phyloP scores from a whole-genome alignment of 441 rosid genomes.

The Pelargonium myrrhifolium region DNA sequence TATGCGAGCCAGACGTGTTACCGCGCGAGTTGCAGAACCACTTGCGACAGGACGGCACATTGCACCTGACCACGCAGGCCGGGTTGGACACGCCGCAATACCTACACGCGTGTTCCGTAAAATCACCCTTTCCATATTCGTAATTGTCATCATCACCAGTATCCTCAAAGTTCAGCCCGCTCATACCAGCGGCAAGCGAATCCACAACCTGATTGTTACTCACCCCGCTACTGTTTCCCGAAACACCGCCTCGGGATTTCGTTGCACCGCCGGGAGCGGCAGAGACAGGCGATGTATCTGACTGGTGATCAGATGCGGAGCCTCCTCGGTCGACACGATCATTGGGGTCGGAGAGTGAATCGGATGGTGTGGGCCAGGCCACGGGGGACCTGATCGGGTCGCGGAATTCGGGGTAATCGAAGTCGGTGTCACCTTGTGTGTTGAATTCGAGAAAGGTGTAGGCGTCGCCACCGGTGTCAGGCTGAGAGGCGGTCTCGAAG shows the following conservation, averaged over 20 bases:
- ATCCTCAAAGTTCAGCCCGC: conserved; percentile 90
- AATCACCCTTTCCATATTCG: conserved; percentile 74
- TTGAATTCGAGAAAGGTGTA: conserved; percentile 92
- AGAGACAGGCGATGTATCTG: conserved; percentile 26
- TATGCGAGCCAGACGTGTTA: conserved; percentile 97
- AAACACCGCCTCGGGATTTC: conserved; percentile 32
- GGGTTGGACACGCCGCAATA: conserved; percentile 98
- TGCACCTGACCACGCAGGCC: conserved; percentile 93
- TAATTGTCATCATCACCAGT: conserved; percentile 73
- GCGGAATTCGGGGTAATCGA: conserved; percentile 85
- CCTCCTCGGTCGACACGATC: too few relatives aligned
- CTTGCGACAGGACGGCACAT: conserved; percentile 93
- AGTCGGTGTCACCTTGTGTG: conserved; percentile 95
- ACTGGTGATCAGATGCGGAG: conserved; percentile 33
- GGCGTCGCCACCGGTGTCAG: conserved; percentile 77
- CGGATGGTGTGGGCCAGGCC: conserved; percentile 90
- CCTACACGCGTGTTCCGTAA: conserved; percentile 88
- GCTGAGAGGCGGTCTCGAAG: conserved; percentile 90
- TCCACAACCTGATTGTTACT: conserved; percentile 49
- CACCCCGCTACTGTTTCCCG: conserved; percentile 30
- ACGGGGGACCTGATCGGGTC: conserved; percentile 32
- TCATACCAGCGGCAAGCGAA: conserved; percentile 65
- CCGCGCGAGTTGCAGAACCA: conserved; percentile 99
- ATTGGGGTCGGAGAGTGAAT: conserved; percentile 40
- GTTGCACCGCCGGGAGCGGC: conserved; percentile 9